Percentiles rank a stretch among this genome's conserved stretches.
Evolutionary conservation across 1,284 basidiomycete species (phyloP).

Genomic region (Hemileia vastatrix): DNA sequence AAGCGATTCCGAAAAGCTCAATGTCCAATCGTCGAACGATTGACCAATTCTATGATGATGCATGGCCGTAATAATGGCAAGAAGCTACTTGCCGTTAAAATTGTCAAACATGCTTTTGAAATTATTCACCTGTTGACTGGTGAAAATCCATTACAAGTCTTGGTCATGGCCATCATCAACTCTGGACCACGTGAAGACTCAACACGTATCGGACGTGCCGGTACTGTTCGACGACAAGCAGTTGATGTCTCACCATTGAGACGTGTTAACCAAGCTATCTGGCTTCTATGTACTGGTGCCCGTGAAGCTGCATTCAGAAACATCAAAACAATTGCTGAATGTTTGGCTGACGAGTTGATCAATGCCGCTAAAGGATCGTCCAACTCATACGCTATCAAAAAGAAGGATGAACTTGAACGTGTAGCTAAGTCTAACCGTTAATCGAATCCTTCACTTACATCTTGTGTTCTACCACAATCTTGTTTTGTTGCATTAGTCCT

Average conservation of each 20-base stretch:
- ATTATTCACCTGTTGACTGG: slow-evolving; percentile 45
- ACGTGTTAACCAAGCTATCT: slow-evolving; percentile 43
- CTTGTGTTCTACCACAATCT: no score
- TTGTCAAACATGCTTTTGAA: slow-evolving; percentile 45
- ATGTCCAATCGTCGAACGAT: slow-evolving; percentile 99
- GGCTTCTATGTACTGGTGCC: slow-evolving; percentile 31
- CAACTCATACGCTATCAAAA: slow-evolving; percentile 45
- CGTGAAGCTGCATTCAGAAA: no score
- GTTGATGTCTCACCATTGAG: slow-evolving; percentile 44
- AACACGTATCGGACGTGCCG: slow-evolving; percentile 43
- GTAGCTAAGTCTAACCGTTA: slow-evolving; percentile 99
- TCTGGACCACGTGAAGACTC: slow-evolving; percentile 45
- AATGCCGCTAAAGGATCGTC: slow-evolving; percentile 45
- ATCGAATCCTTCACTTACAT: no score
- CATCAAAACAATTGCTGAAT: slow-evolving; percentile 29
- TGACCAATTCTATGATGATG: slow-evolving; percentile 79
- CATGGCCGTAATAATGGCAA: slow-evolving; percentile 46
- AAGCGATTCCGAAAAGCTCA: slow-evolving; percentile 99
- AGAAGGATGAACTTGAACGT: slow-evolving; percentile 73
- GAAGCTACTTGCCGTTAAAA: slow-evolving; percentile 45
- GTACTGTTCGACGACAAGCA: slow-evolving; percentile 44
- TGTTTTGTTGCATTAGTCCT: no score
- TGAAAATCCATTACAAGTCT: slow-evolving; percentile 43
- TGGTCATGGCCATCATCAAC: slow-evolving; percentile 45
- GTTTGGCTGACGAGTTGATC: slow-evolving; percentile 45